Evolutionary conservation across 1,139 yeast genomes (phyloP).

Genomic region (Suhomyces ambrosiae): DNA sequence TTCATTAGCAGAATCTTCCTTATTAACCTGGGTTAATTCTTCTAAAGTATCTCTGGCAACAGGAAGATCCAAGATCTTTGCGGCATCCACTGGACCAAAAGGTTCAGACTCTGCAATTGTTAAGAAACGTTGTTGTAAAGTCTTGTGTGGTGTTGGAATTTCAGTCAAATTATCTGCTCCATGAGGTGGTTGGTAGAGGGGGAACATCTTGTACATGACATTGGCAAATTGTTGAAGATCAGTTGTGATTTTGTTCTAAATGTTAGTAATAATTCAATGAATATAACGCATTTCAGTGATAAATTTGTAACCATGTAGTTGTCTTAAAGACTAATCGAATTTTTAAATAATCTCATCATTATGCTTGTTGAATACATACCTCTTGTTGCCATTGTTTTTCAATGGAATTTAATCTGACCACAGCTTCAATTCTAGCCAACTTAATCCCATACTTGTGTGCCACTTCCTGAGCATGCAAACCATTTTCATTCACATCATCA

Average conservation of each 20-base stretch:
- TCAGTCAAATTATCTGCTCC: slow-evolving; percentile 80
- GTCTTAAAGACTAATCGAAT: slow-evolving; percentile 87
- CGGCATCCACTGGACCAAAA: slow-evolving; percentile 98
- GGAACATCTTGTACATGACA: slow-evolving; percentile 79
- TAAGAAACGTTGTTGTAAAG: slow-evolving; percentile 79
- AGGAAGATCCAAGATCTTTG: slow-evolving; percentile 75
- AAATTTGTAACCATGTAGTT: slow-evolving; percentile 54
- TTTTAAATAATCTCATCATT: slow-evolving; percentile 50
- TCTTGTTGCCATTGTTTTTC: slow-evolving; percentile 62
- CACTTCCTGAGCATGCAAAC: slow-evolving; percentile 66
- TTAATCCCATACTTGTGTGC: slow-evolving; percentile 81
- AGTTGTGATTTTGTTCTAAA: slow-evolving; percentile 44
- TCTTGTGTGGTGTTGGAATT: slow-evolving; percentile 87
- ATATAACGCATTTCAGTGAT: slow-evolving; percentile 20
- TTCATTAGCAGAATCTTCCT: slow-evolving; percentile 28
- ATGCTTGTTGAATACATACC: slow-evolving; percentile 49
- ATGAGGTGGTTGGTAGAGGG: slow-evolving; percentile 53
- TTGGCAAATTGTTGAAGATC: slow-evolving; percentile 60
- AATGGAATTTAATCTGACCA: slow-evolving; percentile 64
- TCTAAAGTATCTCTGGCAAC: slow-evolving; percentile 81
- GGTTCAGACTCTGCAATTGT: slow-evolving; percentile 94
- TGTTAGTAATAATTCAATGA: slow-evolving; percentile 32
- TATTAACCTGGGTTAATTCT: slow-evolving; percentile 59
- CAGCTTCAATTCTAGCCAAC: slow-evolving; percentile 84
- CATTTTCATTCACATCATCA: slow-evolving; percentile 54